Percentiles rank a stretch among this genome's conserved stretches.
Evolutionary conservation across 164 flowering plant species (phyloP).

Genomic region (Dillenia turbinata): DNA sequence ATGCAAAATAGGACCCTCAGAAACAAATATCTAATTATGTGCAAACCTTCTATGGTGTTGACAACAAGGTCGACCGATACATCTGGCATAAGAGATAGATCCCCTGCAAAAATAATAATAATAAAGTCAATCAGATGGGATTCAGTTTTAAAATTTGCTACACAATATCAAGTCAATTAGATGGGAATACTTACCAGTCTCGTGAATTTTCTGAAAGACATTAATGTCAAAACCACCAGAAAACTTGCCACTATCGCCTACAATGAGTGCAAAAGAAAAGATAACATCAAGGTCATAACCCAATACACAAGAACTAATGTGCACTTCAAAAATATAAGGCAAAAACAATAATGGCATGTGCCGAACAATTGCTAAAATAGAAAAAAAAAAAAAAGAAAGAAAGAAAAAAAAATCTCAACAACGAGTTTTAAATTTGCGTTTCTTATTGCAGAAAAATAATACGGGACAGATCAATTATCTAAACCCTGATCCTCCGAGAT

Average conservation of each 20-base stretch:
- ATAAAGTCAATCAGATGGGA: background rate
- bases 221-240: conserved; percentile 89
- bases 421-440: too few species aligned
- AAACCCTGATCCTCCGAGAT: too few species aligned
- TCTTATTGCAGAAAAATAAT: too few species aligned
- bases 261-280: conserved; percentile 3
- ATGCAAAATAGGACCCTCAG: too few species aligned
- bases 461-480: too few species aligned
- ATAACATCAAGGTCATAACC: background rate
- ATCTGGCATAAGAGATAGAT: conserved; percentile 62
- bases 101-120: conserved; percentile 53
- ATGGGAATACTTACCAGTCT: conserved; percentile 36
- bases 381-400: too few species aligned
- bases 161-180: background rate
- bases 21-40: background rate
- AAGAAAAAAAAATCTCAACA: too few species aligned
- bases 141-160: background rate
- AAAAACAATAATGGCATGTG: too few species aligned
- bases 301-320: conserved; percentile 1
- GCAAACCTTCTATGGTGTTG: conserved; percentile 78
- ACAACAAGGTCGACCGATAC: conserved; percentile 65
- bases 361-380: too few species aligned
- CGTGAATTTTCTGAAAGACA: conserved; percentile 60
- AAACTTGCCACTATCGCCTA: conserved; percentile 75
- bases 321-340: too few species aligned